Base-by-base conservation (phyloP, 2,329 filamentous ascomycete genomes). In the Colletotrichum tanaceti region DNA sequence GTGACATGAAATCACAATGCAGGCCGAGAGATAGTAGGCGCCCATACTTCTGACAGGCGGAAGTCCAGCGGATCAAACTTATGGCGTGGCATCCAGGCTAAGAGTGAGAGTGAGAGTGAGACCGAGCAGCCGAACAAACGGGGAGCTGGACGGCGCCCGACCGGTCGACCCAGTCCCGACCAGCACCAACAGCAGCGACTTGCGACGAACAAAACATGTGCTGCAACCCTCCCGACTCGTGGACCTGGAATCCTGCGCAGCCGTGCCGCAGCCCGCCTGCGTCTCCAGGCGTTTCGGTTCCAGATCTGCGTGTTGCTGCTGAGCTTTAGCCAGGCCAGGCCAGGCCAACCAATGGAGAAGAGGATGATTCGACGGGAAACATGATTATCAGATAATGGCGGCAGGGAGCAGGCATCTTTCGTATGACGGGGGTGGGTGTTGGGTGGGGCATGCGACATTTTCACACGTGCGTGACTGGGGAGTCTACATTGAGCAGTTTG, bases 301-400 rank as follows among this genome's bases (percentile, higher is more conserved):
- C 24, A 50, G 58, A 67, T 67, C 58, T 67, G 44, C 55, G 47
- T 32, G 24, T 16, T 50, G 44, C 52, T 52, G 38, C n/a, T 20
- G 24, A 57, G 52, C 58, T 38, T 63, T 67, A 67, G 35, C 44
- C 58, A 24, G 50, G n/a, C 38, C 35, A 18, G 14, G n/a, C n/a
- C n/a, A n/a, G n/a, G n/a, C n/a, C n/a, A n/a, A n/a, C 64, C 52
- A 67, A 63, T 67, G 20, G 11, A 11, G 22, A 9, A 4, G 16
- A 24, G 9, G 39, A 57, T 67, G 44, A 67, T 50, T 67, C 52
- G 35, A 22, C 53, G n/a, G 38, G 5, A 10, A 38, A 38, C 20
- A 11, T 20, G 53, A 58, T 63, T 63, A 67, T 67, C 64, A 67
- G 58, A 67, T 67, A 58, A 67, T 67, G 44, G 44, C 18, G 38